phyloP scores from a whole-genome alignment of 176 grass and related monocot species.

The Alopecurus myosuroides region DNA sequence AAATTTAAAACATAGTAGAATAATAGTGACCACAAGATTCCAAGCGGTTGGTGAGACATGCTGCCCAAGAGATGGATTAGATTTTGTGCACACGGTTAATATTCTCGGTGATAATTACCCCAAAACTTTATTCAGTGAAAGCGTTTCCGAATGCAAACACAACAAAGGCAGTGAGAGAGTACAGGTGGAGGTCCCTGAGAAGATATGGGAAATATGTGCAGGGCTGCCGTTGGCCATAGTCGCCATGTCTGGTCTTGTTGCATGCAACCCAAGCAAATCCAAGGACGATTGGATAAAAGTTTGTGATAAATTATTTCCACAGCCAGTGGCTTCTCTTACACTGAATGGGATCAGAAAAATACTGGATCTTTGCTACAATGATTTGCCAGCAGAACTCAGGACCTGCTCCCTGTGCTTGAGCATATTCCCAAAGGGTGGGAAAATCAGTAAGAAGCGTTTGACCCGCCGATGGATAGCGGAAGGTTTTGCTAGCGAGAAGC shows the following conservation, averaged over 20 bases:
- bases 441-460: too few species aligned
- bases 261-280: background rate
- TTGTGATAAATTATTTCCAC: too few species aligned
- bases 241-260: background rate
- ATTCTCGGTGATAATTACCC: background rate
- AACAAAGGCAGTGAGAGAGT: background rate
- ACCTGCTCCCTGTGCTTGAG: too few species aligned
- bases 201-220: background rate
- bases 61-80: background rate
- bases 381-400: too few species aligned
- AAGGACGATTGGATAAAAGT: too few species aligned
- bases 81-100: background rate
- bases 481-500: too few species aligned
- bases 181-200: background rate
- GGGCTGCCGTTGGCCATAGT: constrained; percentile 11
- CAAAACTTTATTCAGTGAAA: background rate
- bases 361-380: too few species aligned
- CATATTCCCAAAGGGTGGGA: too few species aligned
- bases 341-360: too few species aligned
- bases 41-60: background rate
- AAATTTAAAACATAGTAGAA: background rate
- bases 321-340: too few species aligned
- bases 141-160: background rate
- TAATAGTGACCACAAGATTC: constrained; percentile 31
- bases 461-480: too few species aligned